Evolutionary conservation across 2,329 filamentous ascomycete species (phyloP), one percentile per base, ranked within the genome.

Genomic region (Zymoseptoria pseudotritici): DNA sequence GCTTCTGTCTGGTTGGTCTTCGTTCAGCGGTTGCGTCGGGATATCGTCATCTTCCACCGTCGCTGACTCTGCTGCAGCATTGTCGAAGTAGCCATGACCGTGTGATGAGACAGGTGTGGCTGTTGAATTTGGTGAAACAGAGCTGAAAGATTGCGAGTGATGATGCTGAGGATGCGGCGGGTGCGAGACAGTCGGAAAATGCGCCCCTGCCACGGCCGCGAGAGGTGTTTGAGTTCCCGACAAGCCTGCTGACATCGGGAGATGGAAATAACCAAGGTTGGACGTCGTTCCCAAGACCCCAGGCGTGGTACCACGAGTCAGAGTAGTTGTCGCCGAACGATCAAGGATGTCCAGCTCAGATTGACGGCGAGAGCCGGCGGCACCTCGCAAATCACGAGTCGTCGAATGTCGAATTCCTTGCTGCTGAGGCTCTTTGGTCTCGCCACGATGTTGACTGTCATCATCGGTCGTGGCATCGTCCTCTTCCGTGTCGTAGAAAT

Each of bases 401-500:
- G 42, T 54, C 19, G 60, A 49, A 22, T 56, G 58, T 17, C 58
- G 64, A 19, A 56, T 31, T 8, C 58, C 54, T 50, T 58, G 56
- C 19, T 52, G 55, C 21, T 21, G 29, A 26, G 56, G 53, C 24
- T 55, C 54, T 19, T 53, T 57, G 31, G 29, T 31, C 50, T 58
- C 22, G 31, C 55, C 59, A 46, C 17, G 36, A n/a, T 46, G 36
- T 46, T n/a, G 11, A 22, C 58, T 55, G n/a, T 49, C 75, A 26
- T 51, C 75, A 1, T 73, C 73, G 2, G 72, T 74, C 46, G 79
- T 82, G 49, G 83, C 82, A 24, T 83, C 80, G 61, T 88, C 87
- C 46, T 86, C 79, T 24, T 89, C 85, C 67, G 90, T 86, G 68
- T 97, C 94, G 78, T 99, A 99, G 72, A 99, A 99, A 70, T 99